Base-by-base conservation (phyloP, 2,329 filamentous ascomycete genomes). In the Curvularia eragrostidis region DNA sequence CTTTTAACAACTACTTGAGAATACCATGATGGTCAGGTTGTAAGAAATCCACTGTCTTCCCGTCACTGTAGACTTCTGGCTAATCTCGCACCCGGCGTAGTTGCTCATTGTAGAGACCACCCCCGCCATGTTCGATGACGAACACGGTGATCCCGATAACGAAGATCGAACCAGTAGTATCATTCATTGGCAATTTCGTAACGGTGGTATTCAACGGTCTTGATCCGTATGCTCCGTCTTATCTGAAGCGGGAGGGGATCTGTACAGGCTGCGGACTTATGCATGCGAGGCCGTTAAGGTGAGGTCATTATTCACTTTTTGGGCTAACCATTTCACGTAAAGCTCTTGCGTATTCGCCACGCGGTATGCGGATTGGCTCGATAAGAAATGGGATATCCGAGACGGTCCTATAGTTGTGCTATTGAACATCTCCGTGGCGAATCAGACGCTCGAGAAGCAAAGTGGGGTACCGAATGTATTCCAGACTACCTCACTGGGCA, bases 111-210 rank as follows among this genome's bases (percentile, higher is more conserved):
- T 61, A 56, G 55, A 59, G 55, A 52, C 44, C 15, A 51, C 58
- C 71, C 69, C 72, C 69, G 61, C 68, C 67, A 62, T 71, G 64
- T 56, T 52, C 54, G 59, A 71, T 70, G 68, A 70, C 64, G 62
- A 63, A 28, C 24, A 41, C 54, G 49, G 56, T 15, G 42, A 48
- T 49, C 23, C 21, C 41, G 39, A 19, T 53, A 44, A 9, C 44
- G 18, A n/a, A 18, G 26, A 47, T 54, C 55, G 59, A 58, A 48
- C 72, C 69, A 75, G 72, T 75, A 43, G 48, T 10, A 56, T 39
- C 28, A 26, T 19, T 19, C 19, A 42, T 42, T 52, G 44, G 24
- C 36, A 30, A 63, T 71, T 64, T 59, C 63, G 69, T 71, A 68
- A 70, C 41, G 43, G 53, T 19, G 19, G 64, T 54, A 67, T 57